Base-by-base conservation (phyloP, 257 asterid genomes). In the Nicotiana obtusifolia region DNA sequence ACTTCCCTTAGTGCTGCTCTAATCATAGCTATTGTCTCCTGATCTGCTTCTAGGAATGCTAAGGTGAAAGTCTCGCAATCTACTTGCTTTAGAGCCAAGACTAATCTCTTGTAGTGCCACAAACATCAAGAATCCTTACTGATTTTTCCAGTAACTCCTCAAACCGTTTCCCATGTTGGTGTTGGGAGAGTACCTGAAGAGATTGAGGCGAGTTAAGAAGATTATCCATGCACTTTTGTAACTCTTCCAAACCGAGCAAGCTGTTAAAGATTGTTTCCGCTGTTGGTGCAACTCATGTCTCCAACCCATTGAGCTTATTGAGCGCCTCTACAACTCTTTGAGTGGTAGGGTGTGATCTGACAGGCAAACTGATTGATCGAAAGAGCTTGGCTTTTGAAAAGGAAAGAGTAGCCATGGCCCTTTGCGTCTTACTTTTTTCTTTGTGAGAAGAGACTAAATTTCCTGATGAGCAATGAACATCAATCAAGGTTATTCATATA, bases 1-100 rank as follows among this genome's bases (percentile, higher is more conserved):
- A 20, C 86, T 77, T 88, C 88, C 37, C 84, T 84, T 5, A 86
- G 80, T 17, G 64, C 84, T 17, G 64, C 84, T 65, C 86, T 81
- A 41, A 88, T 84, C 24, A 86, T 17, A 2, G n/a, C 37, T 65
- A 37, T 11, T 65, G 75, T 65, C 19, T 26, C 44, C 75, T 65
- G 80, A 80, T 84, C 79, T 44, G 86, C 56, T 68, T 87, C 87
- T 37, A 83, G 37, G 52, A 85, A 11, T 20, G 65, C 15, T 56
- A 68, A 8, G 1, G 65, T 16, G 4, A n/a, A 68, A 67, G 77
- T 75, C n/a, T 82, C 75, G 7, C 71, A 80, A 54, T 80, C 87
- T 10, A 86, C 73, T 77, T 78, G 82, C 83, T 78, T 83, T 75
- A 83, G n/a, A 3, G 41, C 17, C 15, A 56, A 53, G 64, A 44